Conservation (phyloP, 164 flowering plant genomes). For the Dillenia turbinata region DNA sequence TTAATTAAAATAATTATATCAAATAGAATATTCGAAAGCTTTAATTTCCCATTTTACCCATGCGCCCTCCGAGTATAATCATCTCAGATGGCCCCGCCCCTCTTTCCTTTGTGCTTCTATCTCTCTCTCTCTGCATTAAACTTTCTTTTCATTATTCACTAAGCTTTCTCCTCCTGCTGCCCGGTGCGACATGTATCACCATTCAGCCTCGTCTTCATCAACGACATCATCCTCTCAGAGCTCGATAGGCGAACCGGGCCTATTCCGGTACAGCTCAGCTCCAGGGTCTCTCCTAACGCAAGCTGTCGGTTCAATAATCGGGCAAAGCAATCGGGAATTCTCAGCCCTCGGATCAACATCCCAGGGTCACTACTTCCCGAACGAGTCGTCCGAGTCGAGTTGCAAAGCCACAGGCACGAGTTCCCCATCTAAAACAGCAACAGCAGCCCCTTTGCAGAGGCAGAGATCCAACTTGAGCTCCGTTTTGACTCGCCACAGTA, state of each 20-base stretch:
- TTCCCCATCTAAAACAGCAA: conserved; percentile 5
- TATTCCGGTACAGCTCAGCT: conserved; percentile 56
- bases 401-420: conserved; percentile 20
- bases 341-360: conserved; percentile 19
- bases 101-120: neutral
- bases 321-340: conserved; percentile 11
- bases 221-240: conserved; percentile 22
- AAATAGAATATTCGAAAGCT: too few relatives aligned
- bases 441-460: neutral
- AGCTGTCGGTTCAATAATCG: conserved; percentile 46
- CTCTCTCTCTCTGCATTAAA: neutral
- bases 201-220: conserved; percentile 21
- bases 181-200: conserved; percentile 22
- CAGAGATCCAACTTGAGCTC: conserved; percentile 16
- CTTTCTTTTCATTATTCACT: neutral
- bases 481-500: conserved; percentile 55
- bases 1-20: too few relatives aligned
- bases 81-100: neutral
- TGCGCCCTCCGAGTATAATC: neutral
- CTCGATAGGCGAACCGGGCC: conserved; percentile 19
- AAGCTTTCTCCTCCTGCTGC: neutral
- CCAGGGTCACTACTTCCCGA: conserved; percentile 29
- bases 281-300: conserved; percentile 44
- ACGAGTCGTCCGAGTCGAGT: conserved; percentile 30
- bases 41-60: conserved; percentile 6